Evolutionary conservation across 2,329 filamentous ascomycete species (phyloP), one percentile per base, ranked within the genome.

Genomic region (Pseudocercospora eumusae): DNA sequence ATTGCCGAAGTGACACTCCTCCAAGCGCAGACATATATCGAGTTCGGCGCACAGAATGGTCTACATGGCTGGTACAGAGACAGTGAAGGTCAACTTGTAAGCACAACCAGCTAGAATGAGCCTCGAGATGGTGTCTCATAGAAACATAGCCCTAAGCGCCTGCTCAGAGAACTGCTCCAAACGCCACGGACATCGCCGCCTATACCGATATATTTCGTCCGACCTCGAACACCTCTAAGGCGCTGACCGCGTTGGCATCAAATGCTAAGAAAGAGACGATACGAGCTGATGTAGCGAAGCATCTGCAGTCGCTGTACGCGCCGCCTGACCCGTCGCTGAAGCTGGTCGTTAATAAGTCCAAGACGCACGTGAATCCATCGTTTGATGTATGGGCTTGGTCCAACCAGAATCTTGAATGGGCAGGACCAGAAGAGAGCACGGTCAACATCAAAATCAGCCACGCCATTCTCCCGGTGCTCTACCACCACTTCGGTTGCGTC

Each of bases 401-500:
- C 1, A 86, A 84, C 68, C 81, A 83, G 27, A 81, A 81, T 63
- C 79, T 92, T 7, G 84, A 88, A 75, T 89, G 87, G 86, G 82
- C 82, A 55, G 86, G 88, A 1, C 86, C 88, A 2, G 76, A 82
- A 71, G 75, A 78, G 13, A 76, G 76, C 36, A 84, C 86, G 2
- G 80, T 79, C 15, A 76, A 80, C 25, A 81, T 83, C 3, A 81
- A 79, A 57, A 82, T 80, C 62, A 84, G 83, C 55, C 89, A 92
- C 75, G 88, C 89, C 68, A 80, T 90, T 6, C 81, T 92, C 8
- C 89, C 89, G 1, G 79, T 92, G 18, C 81, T 91, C 59, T 92
- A 91, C 82, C 89, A 92, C 76, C 89, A 92, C 75, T 92, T 92
- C 74, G 88, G 88, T 56, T 92, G 89, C 76, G 84, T 84, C 1